Evolutionary conservation across 2,329 filamentous ascomycete genomes (phyloP).

Genomic region (Fusarium newnesense): DNA sequence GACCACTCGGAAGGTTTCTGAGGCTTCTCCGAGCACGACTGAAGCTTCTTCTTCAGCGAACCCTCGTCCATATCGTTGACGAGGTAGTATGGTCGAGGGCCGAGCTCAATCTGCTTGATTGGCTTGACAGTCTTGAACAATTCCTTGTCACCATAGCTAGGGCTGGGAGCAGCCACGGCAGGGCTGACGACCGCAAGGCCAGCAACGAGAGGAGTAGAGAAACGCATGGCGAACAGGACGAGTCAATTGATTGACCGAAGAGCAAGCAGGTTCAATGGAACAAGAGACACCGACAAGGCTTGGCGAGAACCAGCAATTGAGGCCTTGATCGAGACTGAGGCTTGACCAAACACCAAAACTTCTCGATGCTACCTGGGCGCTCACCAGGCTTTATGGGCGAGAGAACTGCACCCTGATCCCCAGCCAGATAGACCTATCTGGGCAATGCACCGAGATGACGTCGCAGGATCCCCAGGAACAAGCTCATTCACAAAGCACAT

Average conservation of each 20-base stretch:
- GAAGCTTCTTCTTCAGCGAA: slow-evolving; percentile 67
- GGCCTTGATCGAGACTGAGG: slow-evolving; percentile 20
- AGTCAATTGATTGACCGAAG: slow-evolving; percentile 13
- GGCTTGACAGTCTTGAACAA: slow-evolving; percentile 52
- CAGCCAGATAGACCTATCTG: slow-evolving; percentile 31
- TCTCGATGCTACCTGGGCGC: slow-evolving; percentile 5
- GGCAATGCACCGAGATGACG: slow-evolving; percentile 26
- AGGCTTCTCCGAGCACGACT: slow-evolving; percentile 65
- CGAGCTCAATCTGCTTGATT: slow-evolving; percentile 65
- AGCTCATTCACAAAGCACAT: slow-evolving; percentile 17
- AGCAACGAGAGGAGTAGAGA: slow-evolving; percentile 45
- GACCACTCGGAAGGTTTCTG: slow-evolving; percentile 65
- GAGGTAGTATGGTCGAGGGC: slow-evolving; percentile 72
- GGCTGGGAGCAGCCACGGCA: slow-evolving; percentile 44
- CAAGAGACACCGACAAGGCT: slow-evolving; percentile 1
- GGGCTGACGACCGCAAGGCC: slow-evolving; percentile 46
- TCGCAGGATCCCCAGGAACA: slow-evolving; percentile 21
- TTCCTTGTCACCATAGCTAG: slow-evolving; percentile 19
- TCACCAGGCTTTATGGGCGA: slow-evolving; percentile 34
- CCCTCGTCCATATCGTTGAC: slow-evolving; percentile 70
- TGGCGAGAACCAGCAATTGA: slow-evolving; percentile 4
- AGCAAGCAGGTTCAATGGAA: neutral
- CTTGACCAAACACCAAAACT: slow-evolving; percentile 15
- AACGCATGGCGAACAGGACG: slow-evolving; percentile 45
- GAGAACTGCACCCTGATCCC: slow-evolving; percentile 12